Evolutionary conservation across 2,329 filamentous ascomycete genomes (phyloP), one percentile per base, ranked within the genome.

Genomic region (Colletotrichum sublineola): DNA sequence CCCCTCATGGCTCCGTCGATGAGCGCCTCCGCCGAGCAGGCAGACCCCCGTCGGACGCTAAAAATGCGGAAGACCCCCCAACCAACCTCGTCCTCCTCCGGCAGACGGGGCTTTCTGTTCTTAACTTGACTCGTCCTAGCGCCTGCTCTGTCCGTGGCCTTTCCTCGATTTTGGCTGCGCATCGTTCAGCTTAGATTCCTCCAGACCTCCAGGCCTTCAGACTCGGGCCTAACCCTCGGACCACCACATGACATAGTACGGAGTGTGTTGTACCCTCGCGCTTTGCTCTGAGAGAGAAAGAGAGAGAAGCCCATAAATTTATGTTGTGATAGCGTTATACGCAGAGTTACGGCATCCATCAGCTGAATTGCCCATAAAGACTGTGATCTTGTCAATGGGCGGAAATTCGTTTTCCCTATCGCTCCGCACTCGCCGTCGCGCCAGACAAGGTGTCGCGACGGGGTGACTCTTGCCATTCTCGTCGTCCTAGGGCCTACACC

Each of bases 101-200:
- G 65, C 60, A 53, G 65, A 64, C 69, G 65, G 66, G 69, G 60
- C 31, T 50, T 61, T 60, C 63, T 48, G 46, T 44, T 53, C 60
- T 61, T 56, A 60, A 64, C 66, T 64, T 24, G 60, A 69, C 69
- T 64, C 66, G 69, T 65, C 69, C 60, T 72, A 72, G 69, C 65
- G 66, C 31, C 56, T 38, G 2, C 36, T 46, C 60, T 53, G 66
- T 33, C 66, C 66, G 69, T 64, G 55, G 55, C 66, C 67, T 38
- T 63, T 61, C 69, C 66, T 69, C 66, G 60, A 69, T 64, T 72
- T 44, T 48, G 58, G 31, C 33, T 52, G 52, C 68, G 38, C 44
- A 63, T 53, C 63, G 69, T 64, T 55, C 65, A 68, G 68, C 65
- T 46, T 58, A 68, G 46, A 38, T 69, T 69, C 60, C 40, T 42